Evolutionary conservation across 139 green algal species (phyloP).

Genomic region (Chlorella sp.): DNA sequence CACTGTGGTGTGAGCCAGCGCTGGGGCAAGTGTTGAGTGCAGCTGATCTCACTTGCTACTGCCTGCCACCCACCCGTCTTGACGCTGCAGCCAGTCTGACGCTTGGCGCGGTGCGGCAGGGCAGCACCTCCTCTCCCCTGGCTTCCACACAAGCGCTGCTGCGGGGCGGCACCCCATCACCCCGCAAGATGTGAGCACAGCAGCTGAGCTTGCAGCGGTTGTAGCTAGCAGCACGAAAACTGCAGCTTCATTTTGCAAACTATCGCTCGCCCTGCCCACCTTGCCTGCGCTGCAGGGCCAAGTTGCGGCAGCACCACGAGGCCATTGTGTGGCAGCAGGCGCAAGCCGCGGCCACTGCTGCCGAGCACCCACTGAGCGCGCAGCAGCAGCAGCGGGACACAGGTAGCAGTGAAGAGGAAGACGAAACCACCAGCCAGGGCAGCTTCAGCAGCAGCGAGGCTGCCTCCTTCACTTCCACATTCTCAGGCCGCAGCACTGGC

Average conservation of each 20-base stretch:
- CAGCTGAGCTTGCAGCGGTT: background rate
- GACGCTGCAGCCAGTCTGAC: constrained; percentile 13
- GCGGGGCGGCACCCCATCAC: background rate
- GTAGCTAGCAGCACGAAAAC: background rate
- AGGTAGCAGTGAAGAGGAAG: background rate
- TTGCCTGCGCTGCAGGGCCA: background rate
- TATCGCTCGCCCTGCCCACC: background rate
- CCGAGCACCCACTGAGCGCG: background rate
- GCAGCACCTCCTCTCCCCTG: no score
- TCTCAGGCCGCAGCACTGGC: constrained; percentile 10
- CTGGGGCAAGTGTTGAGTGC: no score
- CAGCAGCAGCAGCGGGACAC: background rate
- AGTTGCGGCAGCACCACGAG: constrained; percentile 2
- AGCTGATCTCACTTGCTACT: no score
- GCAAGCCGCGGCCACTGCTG: background rate
- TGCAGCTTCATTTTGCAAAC: background rate
- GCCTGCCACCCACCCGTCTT: background rate
- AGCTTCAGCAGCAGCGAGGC: constrained; percentile 1
- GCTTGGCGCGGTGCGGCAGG: background rate
- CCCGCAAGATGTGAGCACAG: background rate
- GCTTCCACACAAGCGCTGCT: background rate
- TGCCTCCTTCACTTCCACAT: background rate
- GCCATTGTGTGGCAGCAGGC: background rate
- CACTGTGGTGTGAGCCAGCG: no score
- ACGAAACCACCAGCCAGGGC: background rate